Percentiles rank a stretch among this genome's conserved stretches.
Conservation (phyloP, 1,284 basidiomycete genomes). For the Pisolithus thermaeus region DNA sequence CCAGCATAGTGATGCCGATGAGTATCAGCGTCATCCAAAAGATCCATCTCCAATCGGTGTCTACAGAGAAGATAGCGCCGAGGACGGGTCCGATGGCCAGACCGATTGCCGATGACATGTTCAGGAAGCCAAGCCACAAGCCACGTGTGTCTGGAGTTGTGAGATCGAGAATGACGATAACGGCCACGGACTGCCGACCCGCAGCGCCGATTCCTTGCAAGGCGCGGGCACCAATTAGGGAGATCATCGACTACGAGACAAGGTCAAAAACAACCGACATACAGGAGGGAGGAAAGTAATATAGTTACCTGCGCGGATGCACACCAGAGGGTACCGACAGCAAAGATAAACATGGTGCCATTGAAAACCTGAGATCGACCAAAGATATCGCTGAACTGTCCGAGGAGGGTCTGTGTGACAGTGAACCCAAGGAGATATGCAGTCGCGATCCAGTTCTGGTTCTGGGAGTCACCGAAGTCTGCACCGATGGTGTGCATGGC, state of each 20-base stretch:
- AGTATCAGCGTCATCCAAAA: slow-evolving; percentile 31
- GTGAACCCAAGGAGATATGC: slow-evolving; percentile 30
- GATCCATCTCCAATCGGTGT: slow-evolving; percentile 27
- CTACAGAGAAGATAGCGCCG: slow-evolving; percentile 26
- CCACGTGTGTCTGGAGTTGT: slow-evolving; percentile 29
- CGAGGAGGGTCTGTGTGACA: slow-evolving; percentile 31
- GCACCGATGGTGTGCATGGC: slow-evolving; percentile 31
- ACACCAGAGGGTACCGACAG: slow-evolving; percentile 29
- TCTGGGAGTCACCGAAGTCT: slow-evolving; percentile 24
- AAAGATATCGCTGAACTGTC: slow-evolving; percentile 30
- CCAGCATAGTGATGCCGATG: slow-evolving; percentile 25
- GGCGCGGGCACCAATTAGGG: slow-evolving; percentile 28
- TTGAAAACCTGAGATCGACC: slow-evolving; percentile 30
- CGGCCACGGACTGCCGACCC: slow-evolving; percentile 29
- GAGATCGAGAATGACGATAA: slow-evolving; percentile 28
- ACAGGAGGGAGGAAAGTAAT: not conserved
- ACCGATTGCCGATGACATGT: slow-evolving; percentile 25
- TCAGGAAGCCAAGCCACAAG: slow-evolving; percentile 31
- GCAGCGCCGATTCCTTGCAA: slow-evolving; percentile 31
- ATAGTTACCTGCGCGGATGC: slow-evolving; percentile 26
- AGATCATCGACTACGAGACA: slow-evolving; percentile 26
- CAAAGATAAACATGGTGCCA: slow-evolving; percentile 31
- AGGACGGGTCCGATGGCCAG: slow-evolving; percentile 27
- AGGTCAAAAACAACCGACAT: slow-evolving; percentile 10
- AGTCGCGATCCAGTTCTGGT: slow-evolving; percentile 30